Evolutionary conservation across 2,329 filamentous ascomycete species (phyloP).

Genomic region (Tolypocladium tundrense): DNA sequence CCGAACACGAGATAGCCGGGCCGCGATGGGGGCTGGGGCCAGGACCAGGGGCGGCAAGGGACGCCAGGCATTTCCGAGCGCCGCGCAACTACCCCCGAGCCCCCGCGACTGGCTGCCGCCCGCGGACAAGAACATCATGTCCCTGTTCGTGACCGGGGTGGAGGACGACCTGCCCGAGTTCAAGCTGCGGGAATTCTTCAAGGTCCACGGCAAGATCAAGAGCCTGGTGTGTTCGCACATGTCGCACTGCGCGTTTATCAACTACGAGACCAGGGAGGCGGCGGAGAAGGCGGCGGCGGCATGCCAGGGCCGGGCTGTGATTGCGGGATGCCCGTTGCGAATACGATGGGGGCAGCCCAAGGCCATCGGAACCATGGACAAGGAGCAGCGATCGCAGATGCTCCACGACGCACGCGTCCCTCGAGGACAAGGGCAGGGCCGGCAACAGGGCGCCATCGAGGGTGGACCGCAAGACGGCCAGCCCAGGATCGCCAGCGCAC

Average conservation of each 20-base stretch:
- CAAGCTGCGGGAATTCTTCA: constrained; percentile 84
- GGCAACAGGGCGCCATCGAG: constrained; percentile 19
- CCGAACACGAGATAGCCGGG: constrained; percentile 57
- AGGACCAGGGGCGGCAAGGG: constrained; percentile 30
- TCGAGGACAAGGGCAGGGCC: constrained; percentile 11
- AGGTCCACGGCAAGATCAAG: constrained; percentile 78
- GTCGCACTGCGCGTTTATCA: constrained; percentile 94
- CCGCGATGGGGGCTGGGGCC: constrained; percentile 39
- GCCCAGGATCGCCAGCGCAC: background rate
- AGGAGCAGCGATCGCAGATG: constrained; percentile 72
- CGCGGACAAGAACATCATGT: constrained; percentile 75
- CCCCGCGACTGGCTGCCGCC: constrained; percentile 83
- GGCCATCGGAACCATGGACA: constrained; percentile 83
- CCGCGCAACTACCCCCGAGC: constrained; percentile 65
- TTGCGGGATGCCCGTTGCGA: constrained; percentile 81
- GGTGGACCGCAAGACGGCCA: constrained; percentile 28
- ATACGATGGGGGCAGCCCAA: constrained; percentile 91
- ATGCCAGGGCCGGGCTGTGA: constrained; percentile 79
- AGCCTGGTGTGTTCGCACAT: constrained; percentile 94
- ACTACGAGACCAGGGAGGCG: constrained; percentile 74
- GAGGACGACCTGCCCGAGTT: constrained; percentile 94
- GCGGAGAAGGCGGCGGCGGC: constrained; percentile 79
- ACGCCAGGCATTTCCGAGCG: constrained; percentile 55
- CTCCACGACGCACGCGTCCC: constrained; percentile 56
- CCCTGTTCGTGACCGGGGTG: constrained; percentile 86